Evolutionary conservation across 2,329 filamentous ascomycete species (phyloP), one percentile per base, ranked within the genome.

Genomic region (Tothia fuscella): DNA sequence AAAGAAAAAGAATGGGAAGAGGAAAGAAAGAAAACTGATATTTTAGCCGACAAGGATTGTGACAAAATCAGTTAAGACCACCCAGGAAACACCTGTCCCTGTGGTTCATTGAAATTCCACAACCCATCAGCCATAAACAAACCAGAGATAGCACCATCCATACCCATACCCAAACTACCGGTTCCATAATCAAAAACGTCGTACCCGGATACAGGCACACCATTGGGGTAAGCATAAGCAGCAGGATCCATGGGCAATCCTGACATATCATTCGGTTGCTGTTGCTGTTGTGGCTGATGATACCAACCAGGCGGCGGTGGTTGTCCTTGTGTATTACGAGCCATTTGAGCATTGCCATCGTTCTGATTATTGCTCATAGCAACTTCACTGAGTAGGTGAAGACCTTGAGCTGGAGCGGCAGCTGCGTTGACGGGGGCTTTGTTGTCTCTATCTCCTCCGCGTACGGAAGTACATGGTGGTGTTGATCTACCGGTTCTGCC

Each of bases 331-430:
- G 33, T 29, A 29, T 31, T 31, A 12, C 29, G 29, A 4, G 43
- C 20, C 6, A 21, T 31, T 21, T 42, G 43, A 14, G 37, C 5
- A 16, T 2, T 24, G 6, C 32, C 26, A 14, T 14, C 19, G 12
- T n/a, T 37, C 24, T 40, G 42, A 22, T 37, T 47, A 31, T 38
- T 46, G 35, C 38, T 37, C 32, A 46, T 47, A 2, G 60, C 60
- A n/a, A 60, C 60, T 49, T 62, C 59, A 42, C 58, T 60, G 9
- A 62, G 51, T 25, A 63, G 48, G 35, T 60, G 59, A n/a, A 63
- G 53, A 36, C 53, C 57, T 30, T 50, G 45, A 14, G 41, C 41
- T 34, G 22, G 35, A 17, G 31, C 24, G 25, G 26, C 45, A 16
- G 34, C 45, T 9, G 41, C 13, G 10, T 29, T 37, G 7, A 24